These are phyloP conservation scores for Porodaedalea pini DNA, from an alignment of 1,284 basidiomycete genomes.

Conservation along the genomic window DNA sequence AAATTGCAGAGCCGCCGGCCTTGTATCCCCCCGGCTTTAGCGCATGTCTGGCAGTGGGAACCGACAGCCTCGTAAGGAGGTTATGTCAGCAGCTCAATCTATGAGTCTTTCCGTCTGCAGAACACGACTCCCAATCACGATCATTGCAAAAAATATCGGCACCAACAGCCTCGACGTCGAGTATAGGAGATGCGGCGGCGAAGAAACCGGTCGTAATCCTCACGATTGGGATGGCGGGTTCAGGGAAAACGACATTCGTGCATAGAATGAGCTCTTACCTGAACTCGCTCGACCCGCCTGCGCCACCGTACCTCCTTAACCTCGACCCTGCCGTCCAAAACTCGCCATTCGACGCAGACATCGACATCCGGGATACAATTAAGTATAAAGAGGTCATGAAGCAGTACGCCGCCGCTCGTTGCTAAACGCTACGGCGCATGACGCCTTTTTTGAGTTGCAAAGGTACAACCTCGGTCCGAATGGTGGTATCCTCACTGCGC, in stretches of 20 bases:
- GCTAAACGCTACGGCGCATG: too few relatives aligned
- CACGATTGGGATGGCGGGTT: conserved; percentile 92
- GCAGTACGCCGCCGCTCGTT: conserved; percentile 71
- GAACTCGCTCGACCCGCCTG: conserved; percentile 56
- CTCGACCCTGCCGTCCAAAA: conserved; percentile 94
- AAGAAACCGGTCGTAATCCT: conserved; percentile 78
- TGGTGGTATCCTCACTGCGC: conserved; percentile 93
- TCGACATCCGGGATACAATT: conserved; percentile 97
- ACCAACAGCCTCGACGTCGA: too few relatives aligned
- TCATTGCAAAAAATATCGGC: too few relatives aligned
- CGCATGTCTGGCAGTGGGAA: too few relatives aligned
- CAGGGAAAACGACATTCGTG: conserved; percentile 96
- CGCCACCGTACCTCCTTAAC: conserved; percentile 92
- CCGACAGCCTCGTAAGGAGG: too few relatives aligned
- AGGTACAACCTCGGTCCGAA: conserved; percentile 98
- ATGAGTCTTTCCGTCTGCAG: too few relatives aligned
- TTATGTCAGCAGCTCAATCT: too few relatives aligned
- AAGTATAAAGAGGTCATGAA: conserved; percentile 99
- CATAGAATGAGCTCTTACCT: conserved; percentile 89
- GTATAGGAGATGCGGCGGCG: too few relatives aligned
- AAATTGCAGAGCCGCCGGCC: too few relatives aligned
- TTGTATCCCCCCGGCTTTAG: too few relatives aligned
- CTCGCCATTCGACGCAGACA: conserved; percentile 92
- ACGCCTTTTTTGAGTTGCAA: conserved; percentile 27
- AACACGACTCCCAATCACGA: too few relatives aligned